Evolutionary conservation across 179 eudicot species (phyloP).

Genomic region (Carnegiea gigantea): DNA sequence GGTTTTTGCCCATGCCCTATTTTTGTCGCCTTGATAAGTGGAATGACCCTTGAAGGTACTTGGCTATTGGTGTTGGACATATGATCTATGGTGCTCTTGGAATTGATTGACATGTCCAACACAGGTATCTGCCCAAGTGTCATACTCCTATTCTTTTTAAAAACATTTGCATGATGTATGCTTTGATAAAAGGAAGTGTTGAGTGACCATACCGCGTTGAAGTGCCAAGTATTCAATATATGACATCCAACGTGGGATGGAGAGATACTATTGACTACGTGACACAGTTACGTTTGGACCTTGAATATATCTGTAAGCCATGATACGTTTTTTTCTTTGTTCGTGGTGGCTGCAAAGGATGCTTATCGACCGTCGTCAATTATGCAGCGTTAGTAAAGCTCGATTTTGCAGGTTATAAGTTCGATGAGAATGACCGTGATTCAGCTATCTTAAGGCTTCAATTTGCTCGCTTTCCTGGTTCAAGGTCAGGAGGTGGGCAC

Average conservation of each 20-base stretch:
- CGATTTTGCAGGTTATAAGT: constrained; percentile 90
- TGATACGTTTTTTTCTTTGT: constrained; percentile 7
- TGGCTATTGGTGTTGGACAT: background rate
- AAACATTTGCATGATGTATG: background rate
- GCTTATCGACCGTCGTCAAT: constrained; percentile 27
- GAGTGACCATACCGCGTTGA: background rate
- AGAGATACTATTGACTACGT: background rate
- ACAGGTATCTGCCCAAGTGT: background rate
- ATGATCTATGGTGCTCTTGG: background rate
- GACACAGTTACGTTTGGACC: constrained; percentile 8
- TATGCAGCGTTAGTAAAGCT: constrained; percentile 51
- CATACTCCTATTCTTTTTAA: background rate
- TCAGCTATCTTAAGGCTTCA: constrained; percentile 65
- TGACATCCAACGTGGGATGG: background rate
- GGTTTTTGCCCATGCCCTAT: constrained; percentile 9
- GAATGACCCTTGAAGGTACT: background rate
- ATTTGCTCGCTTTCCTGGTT: constrained; percentile 89
- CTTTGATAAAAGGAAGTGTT: background rate
- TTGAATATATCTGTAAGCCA: constrained; percentile 17
- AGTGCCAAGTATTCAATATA: background rate
- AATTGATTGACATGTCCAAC: background rate
- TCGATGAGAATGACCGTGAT: constrained; percentile 86
- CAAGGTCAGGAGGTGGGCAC: constrained; percentile 76
- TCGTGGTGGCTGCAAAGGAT: constrained; percentile 17
- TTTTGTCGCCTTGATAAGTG: background rate